Evolutionary conservation across 352 stramenopile genomes (phyloP), one percentile per base, ranked within the genome.

Genomic region (Pythium brachiatum): DNA sequence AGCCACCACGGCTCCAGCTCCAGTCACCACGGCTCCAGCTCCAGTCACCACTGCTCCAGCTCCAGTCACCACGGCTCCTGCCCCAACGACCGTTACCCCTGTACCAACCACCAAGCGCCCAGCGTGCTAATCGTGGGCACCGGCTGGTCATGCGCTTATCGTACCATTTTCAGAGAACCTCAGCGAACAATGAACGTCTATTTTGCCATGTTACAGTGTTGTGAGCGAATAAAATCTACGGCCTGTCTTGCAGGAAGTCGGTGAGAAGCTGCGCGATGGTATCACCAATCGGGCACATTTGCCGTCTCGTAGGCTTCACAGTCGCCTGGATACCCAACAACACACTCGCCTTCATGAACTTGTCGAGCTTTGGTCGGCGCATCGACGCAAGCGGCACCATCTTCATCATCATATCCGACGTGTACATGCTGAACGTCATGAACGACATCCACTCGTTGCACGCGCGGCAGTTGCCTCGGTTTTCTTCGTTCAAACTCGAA

Each of bases 391-490:
- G 52, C 20, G 54, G 54, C 8, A 64, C 3, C 9, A 69, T 26
- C 18, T 60, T 69, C 50, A 60, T 69, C 15, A 44, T 31, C 12
- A 64, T 5, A 7, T n/a, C 36, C 2, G 62, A 36, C 25, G 44
- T 38, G 1, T 48, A 20, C 47, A 60, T 57, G 2, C 27, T 52
- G 51, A 64, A 64, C 20, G 38, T 57, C 18, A 60, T 60, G 31
- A 53, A 69, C 20, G 62, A 60, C 55, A 69, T 60, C 62, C 62
- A 69, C 6, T 56, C 62, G 48, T 64, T 69, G 21, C 62, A 69
- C 5, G 36, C 12, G 16, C 29, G 48, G 47, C 62, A 64, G 16
- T 60, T 60, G 13, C 55, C 48, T 31, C 55, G 48, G 23, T 56
- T 60, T n/a, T 69, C 61, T 16, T 32, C 18, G 15, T 68, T 50